Conservation (phyloP, 2,329 filamentous ascomycete species). For the Mycosphaerella sp. region DNA sequence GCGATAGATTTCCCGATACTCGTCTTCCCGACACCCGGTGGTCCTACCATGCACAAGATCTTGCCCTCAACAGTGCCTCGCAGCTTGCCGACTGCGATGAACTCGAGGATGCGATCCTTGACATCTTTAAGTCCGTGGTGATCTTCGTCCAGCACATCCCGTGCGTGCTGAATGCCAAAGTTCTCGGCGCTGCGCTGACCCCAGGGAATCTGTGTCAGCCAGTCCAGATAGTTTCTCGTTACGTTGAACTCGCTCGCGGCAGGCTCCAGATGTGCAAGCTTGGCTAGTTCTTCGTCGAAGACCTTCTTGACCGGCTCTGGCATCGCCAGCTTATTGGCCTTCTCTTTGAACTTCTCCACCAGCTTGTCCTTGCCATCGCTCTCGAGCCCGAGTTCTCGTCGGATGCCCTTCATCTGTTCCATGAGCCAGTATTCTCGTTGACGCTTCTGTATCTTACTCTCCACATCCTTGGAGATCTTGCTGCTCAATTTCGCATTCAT, state of each 20-base stretch:
- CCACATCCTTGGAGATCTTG: constrained; percentile 97
- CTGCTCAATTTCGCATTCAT: constrained; percentile 97
- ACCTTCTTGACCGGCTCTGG: constrained; percentile 94
- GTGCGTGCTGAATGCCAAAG: constrained; percentile 87
- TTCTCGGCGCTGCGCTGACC: constrained; percentile 92
- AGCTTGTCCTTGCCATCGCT: constrained; percentile 98
- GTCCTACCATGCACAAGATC: constrained; percentile 95
- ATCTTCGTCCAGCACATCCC: constrained; percentile 87
- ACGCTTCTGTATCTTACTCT: constrained; percentile 93
- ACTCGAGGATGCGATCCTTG: constrained; percentile 96
- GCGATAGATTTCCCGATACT: constrained; percentile 99
- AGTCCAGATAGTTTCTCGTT: constrained; percentile 95
- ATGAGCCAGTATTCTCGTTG: constrained; percentile 98
- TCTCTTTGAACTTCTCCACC: constrained; percentile 95
- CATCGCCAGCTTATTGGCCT: constrained; percentile 90
- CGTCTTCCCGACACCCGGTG: constrained; percentile 95
- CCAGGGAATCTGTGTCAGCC: constrained; percentile 98
- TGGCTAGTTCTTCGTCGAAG: constrained; percentile 97
- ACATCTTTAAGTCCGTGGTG: constrained; percentile 97
- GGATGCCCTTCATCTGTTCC: constrained; percentile 99
- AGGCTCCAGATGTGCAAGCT: constrained; percentile 88
- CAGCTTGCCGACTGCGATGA: constrained; percentile 96
- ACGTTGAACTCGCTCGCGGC: constrained; percentile 98
- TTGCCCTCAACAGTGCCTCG: constrained; percentile 97
- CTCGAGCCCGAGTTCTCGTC: constrained; percentile 89